Conservation (phyloP, 2,329 filamentous ascomycete species). For the Malbranchea zuffiana region DNA sequence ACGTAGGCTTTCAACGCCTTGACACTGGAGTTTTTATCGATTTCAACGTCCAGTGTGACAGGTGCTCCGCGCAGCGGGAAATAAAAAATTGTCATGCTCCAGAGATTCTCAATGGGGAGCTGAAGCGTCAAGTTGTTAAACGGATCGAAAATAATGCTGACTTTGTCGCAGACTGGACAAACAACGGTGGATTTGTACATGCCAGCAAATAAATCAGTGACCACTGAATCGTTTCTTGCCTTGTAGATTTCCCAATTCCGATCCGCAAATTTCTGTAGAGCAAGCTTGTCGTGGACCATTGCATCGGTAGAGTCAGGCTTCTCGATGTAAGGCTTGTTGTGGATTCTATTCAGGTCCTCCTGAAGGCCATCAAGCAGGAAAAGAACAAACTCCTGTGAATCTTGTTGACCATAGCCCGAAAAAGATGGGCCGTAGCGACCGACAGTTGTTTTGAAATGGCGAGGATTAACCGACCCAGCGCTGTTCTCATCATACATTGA, state of each 20-base stretch:
- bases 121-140: slow-evolving; percentile 92
- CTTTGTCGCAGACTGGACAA: slow-evolving; percentile 81
- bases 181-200: slow-evolving; percentile 97
- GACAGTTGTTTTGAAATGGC: slow-evolving; percentile 70
- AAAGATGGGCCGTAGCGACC: slow-evolving; percentile 75
- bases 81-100: slow-evolving; percentile 63
- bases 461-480: slow-evolving; percentile 60
- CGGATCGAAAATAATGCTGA: slow-evolving; percentile 97
- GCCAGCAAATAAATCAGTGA: slow-evolving; percentile 90
- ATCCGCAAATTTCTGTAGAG: slow-evolving; percentile 74
- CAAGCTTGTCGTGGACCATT: slow-evolving; percentile 72
- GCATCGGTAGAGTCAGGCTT: slow-evolving; percentile 97
- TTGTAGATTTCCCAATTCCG: slow-evolving; percentile 88
- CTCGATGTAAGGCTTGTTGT: slow-evolving; percentile 93
- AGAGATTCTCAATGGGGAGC: slow-evolving; percentile 74
- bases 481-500: slow-evolving; percentile 64
- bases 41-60: slow-evolving; percentile 62
- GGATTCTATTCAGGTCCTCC: slow-evolving; percentile 86
- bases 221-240: slow-evolving; percentile 84
- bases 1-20: slow-evolving; percentile 40
- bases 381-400: slow-evolving; percentile 92
- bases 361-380: slow-evolving; percentile 91
- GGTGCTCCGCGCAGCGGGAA: slow-evolving; percentile 64
- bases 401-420: slow-evolving; percentile 89
- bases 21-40: slow-evolving; percentile 58